Percentiles rank a stretch among this genome's conserved stretches.
phyloP scores from a whole-genome alignment of 2,329 filamentous ascomycete genomes.

The Calonectria leucothoes region DNA sequence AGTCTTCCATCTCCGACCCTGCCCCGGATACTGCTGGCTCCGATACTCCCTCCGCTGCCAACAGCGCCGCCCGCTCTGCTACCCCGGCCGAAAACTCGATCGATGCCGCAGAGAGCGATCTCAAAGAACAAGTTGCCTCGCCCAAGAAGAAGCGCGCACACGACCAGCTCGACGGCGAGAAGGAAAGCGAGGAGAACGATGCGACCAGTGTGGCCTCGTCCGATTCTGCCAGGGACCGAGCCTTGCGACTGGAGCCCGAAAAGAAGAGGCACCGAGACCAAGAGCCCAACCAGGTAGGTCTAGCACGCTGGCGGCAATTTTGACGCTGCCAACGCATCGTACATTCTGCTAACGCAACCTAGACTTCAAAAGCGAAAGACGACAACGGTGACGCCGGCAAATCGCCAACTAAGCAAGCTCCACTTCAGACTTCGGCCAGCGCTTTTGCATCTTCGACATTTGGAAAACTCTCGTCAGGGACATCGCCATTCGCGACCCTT shows the following conservation, averaged over 20 bases:
- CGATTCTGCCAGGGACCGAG: constrained; percentile 61
- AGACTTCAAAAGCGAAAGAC: constrained; percentile 34
- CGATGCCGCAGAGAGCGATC: constrained; percentile 50
- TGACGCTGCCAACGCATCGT: constrained; percentile 1
- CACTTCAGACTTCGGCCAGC: constrained; percentile 61
- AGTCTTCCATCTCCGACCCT: constrained; percentile 70
- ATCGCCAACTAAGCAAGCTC: constrained; percentile 39
- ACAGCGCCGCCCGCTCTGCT: constrained; percentile 41
- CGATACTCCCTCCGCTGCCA: constrained; percentile 32
- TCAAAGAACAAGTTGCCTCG: constrained; percentile 64
- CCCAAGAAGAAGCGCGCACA: constrained; percentile 76
- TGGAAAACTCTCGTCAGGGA: constrained; percentile 71
- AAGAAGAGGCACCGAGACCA: constrained; percentile 73
- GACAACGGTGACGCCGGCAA: constrained; percentile 36
- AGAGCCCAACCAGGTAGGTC: constrained; percentile 48
- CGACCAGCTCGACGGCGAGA: constrained; percentile 66
- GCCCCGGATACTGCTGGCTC: constrained; percentile 37
- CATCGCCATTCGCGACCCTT: constrained; percentile 73
- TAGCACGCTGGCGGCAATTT: constrained; percentile 44
- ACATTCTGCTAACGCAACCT: constrained; percentile 26
- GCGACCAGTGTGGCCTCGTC: constrained; percentile 54
- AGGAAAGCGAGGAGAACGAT: constrained; percentile 56
- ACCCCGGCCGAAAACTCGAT: constrained; percentile 47
- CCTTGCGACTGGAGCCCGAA: constrained; percentile 64
- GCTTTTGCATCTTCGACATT: constrained; percentile 78